A percentile compares a stretch with the other conserved stretches of the same genome.
Conservation (phyloP, 257 asterid genomes). For the Lantana camara region DNA sequence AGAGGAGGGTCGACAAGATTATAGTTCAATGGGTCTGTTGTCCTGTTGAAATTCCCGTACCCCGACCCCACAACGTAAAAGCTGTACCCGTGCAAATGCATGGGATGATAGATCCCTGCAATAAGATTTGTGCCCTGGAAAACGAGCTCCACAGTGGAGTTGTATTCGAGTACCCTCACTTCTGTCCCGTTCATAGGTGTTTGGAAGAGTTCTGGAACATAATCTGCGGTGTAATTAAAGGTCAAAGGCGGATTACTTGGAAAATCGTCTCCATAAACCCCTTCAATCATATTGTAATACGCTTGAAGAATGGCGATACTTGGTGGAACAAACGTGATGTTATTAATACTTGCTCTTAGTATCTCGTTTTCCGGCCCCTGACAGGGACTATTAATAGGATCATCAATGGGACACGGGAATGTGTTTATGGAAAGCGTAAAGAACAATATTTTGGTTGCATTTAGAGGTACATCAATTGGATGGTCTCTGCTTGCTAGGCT, state of each 20-base stretch:
- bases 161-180: background rate
- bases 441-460: slow-evolving; percentile 26
- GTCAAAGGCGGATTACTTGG: slow-evolving; percentile 46
- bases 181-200: background rate
- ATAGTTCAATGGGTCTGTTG: slow-evolving; percentile 47
- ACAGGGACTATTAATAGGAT: slow-evolving; percentile 34
- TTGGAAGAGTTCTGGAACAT: background rate
- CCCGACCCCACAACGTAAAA: slow-evolving; percentile 70
- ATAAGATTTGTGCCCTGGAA: slow-evolving; percentile 52
- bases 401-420: slow-evolving; percentile 31
- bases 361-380: slow-evolving; percentile 24
- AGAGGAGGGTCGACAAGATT: slow-evolving; percentile 73
- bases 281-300: slow-evolving; percentile 37
- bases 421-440: slow-evolving; percentile 48
- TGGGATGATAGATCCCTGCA: slow-evolving; percentile 65
- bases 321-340: slow-evolving; percentile 14
- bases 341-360: slow-evolving; percentile 50
- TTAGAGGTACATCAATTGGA: slow-evolving; percentile 46
- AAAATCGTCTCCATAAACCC: slow-evolving; percentile 39
- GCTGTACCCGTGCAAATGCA: slow-evolving; percentile 79
- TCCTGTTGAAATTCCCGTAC: slow-evolving; percentile 49
- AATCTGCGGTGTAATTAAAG: background rate
- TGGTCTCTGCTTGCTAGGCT: slow-evolving; percentile 32
- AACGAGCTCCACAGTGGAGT: slow-evolving; percentile 46
- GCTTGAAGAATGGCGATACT: slow-evolving; percentile 47